A percentile compares a stretch with the other conserved stretches of the same genome.
These are phyloP conservation scores for Metschnikowia rubicola DNA, from an alignment of 805 yeast species.

Conservation along the genomic window DNA sequence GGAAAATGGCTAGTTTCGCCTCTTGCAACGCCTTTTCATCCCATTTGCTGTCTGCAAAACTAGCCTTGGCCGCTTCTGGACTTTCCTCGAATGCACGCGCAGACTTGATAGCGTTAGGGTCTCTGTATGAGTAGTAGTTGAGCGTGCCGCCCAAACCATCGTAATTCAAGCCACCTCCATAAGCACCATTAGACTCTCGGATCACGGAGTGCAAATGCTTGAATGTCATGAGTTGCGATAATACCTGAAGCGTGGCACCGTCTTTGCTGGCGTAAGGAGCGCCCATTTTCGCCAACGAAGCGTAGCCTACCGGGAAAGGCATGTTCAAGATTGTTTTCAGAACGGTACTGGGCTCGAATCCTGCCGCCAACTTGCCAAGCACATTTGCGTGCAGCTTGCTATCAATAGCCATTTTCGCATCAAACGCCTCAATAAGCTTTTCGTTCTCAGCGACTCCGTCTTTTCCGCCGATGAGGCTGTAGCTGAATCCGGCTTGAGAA, in stretches of 20 bases:
- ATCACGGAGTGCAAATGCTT: conserved; percentile 84
- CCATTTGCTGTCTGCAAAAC: conserved; percentile 44
- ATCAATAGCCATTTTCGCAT: conserved; percentile 17
- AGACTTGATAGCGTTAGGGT: conserved; percentile 80
- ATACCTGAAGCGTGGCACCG: conserved; percentile 80
- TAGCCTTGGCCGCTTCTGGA: conserved; percentile 41
- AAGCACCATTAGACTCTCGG: conserved; percentile 96
- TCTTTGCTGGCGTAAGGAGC: conserved; percentile 65
- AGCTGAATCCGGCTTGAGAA: conserved; percentile 35
- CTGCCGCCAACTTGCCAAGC: conserved; percentile 16
- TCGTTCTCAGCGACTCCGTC: conserved; percentile 37
- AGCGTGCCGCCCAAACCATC: conserved; percentile 79
- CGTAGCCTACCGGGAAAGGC: conserved; percentile 87
- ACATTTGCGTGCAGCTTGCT: conserved; percentile 9
- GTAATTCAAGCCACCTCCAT: conserved; percentile 91
- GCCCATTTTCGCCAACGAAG: conserved; percentile 66
- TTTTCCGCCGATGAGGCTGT: conserved; percentile 59
- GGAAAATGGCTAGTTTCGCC: conserved; percentile 89
- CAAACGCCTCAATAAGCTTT: conserved; percentile 30
- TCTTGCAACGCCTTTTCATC: conserved; percentile 69
- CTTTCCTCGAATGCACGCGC: conserved; percentile 50
- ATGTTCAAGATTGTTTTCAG: conserved; percentile 53
- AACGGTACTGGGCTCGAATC: conserved; percentile 15
- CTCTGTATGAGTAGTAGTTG: conserved; percentile 86
- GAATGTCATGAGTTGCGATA: conserved; percentile 77